Conservation (phyloP, 78 protist genomes). For the Dictyostelium intermedium region DNA sequence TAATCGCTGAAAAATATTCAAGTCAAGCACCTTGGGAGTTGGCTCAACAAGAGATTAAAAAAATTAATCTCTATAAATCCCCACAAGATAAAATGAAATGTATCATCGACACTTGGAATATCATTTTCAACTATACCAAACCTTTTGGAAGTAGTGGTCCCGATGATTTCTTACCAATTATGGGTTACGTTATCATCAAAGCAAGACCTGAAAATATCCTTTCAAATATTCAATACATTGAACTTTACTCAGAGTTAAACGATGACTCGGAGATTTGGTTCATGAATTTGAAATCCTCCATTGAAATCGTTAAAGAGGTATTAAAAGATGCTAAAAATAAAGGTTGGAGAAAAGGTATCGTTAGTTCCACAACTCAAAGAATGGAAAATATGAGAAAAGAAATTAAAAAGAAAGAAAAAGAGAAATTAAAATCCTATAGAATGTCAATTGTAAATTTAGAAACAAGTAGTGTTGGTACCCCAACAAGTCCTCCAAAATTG, state of each 20-base stretch:
- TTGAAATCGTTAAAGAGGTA: constrained; percentile 47
- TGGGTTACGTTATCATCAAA: constrained; percentile 66
- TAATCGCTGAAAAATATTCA: constrained; percentile 56
- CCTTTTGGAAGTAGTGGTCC: constrained; percentile 74
- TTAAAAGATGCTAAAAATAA: constrained; percentile 16
- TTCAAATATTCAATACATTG: constrained; percentile 71
- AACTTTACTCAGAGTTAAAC: constrained; percentile 1
- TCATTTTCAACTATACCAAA: constrained; percentile 70
- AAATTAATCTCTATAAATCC: constrained; percentile 64
- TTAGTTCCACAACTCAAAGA: not conserved
- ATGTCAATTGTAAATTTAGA: constrained; percentile 1
- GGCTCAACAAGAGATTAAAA: constrained; percentile 72
- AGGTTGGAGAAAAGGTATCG: constrained; percentile 31
- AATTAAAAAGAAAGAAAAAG: constrained; percentile 13
- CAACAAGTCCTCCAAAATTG: constrained; percentile 4
- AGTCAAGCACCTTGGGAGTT: constrained; percentile 76
- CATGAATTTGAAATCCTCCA: constrained; percentile 69
- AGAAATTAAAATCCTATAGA: constrained; percentile 5
- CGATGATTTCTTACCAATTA: constrained; percentile 74
- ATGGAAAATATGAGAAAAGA: constrained; percentile 19
- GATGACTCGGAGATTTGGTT: constrained; percentile 64
- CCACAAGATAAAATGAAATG: constrained; percentile 80
- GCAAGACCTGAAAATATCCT: constrained; percentile 68
- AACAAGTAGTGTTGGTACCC: not conserved
- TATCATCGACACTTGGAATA: constrained; percentile 74